These are phyloP conservation scores for Barnettozyma hawaiiensis DNA, from an alignment of 1,139 yeast genomes.

Conservation along the genomic window DNA sequence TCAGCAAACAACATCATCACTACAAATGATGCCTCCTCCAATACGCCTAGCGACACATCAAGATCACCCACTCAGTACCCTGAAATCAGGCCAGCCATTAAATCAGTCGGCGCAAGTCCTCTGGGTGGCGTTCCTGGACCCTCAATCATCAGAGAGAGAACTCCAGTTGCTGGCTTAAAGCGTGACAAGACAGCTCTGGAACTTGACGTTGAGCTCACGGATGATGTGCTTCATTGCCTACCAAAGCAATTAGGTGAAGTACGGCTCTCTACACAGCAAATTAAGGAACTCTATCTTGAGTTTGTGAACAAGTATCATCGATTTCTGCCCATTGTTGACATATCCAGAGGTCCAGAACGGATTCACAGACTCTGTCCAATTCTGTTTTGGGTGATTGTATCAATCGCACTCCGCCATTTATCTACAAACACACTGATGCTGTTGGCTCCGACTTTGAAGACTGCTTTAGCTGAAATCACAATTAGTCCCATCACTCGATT, in stretches of 20 bases:
- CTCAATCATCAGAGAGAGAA: constrained; percentile 20
- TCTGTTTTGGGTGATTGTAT: constrained; percentile 89
- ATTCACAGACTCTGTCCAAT: constrained; percentile 78
- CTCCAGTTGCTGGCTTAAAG: constrained; percentile 13
- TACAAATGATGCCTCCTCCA: constrained; percentile 15
- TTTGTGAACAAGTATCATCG: constrained; percentile 75
- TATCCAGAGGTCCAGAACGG: constrained; percentile 73
- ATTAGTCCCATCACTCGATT: constrained; percentile 86
- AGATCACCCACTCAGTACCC: constrained; percentile 9
- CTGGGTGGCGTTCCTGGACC: constrained; percentile 14
- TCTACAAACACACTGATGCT: constrained; percentile 41
- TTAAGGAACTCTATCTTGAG: constrained; percentile 61
- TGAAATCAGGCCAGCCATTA: constrained; percentile 7
- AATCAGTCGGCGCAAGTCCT: constrained; percentile 1
- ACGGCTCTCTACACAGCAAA: constrained; percentile 52
- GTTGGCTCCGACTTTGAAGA: constrained; percentile 66
- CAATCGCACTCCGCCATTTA: constrained; percentile 59
- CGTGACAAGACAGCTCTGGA: constrained; percentile 10
- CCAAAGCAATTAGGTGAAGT: constrained; percentile 68
- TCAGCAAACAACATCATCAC: neutral
- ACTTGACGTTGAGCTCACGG: constrained; percentile 29
- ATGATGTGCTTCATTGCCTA: constrained; percentile 43
- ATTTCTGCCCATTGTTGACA: constrained; percentile 81
- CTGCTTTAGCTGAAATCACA: constrained; percentile 78
- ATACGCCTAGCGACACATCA: neutral